Percentiles rank a stretch among this genome's conserved stretches.
These are phyloP conservation scores for Elaeis guineensis DNA, from an alignment of 176 grass and related monocot genomes.

Conservation along the genomic window DNA sequence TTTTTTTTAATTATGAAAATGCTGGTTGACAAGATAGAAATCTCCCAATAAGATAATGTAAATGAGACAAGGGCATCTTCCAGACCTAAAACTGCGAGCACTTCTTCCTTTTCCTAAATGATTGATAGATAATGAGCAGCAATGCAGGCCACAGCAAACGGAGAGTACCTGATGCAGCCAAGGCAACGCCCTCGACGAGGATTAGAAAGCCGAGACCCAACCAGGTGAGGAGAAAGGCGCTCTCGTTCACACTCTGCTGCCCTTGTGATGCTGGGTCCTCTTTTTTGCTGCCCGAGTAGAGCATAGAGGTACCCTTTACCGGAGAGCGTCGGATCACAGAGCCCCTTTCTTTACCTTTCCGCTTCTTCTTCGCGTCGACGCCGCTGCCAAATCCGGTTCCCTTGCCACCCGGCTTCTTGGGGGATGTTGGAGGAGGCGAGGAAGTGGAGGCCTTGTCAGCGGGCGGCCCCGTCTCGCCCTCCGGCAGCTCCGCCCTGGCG, in stretches of 20 bases:
- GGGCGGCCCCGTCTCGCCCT: neutral
- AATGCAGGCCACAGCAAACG: neutral
- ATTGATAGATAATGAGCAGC: neutral
- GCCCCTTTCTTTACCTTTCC: slow-evolving; percentile 21
- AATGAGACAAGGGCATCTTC: too few relatives aligned
- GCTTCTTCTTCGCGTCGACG: slow-evolving; percentile 20
- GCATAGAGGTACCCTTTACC: slow-evolving; percentile 27
- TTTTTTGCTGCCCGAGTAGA: slow-evolving; percentile 13
- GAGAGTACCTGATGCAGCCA: slow-evolving; percentile 60
- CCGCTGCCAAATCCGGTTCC: slow-evolving; percentile 4
- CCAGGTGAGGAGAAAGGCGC: slow-evolving; percentile 82
- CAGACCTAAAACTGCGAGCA: too few relatives aligned
- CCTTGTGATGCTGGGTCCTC: slow-evolving; percentile 25
- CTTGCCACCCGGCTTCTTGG: neutral
- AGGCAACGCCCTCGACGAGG: slow-evolving; percentile 65
- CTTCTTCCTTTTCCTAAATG: too few relatives aligned
- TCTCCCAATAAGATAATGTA: too few relatives aligned
- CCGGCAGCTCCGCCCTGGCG: slow-evolving; percentile 5
- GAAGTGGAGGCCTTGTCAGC: neutral
- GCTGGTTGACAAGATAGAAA: too few relatives aligned
- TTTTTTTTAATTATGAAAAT: too few relatives aligned
- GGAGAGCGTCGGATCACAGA: slow-evolving; percentile 53
- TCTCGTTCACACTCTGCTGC: slow-evolving; percentile 50
- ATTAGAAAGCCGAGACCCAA: slow-evolving; percentile 69
- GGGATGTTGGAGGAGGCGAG: neutral